Conservation (phyloP, 2,329 filamentous ascomycete species). For the Aspergillus sp. region DNA sequence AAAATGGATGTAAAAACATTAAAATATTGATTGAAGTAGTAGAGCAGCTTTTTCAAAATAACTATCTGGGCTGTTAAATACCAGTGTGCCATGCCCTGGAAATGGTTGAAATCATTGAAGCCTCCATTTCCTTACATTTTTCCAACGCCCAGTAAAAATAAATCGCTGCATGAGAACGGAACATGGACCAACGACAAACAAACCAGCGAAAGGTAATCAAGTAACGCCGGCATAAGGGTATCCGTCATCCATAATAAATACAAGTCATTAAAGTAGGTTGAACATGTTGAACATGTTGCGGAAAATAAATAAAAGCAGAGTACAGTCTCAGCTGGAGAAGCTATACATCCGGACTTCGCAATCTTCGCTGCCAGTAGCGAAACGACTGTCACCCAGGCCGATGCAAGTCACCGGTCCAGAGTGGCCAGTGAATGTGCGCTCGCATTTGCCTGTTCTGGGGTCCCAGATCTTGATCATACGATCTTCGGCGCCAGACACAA, state of each 20-base stretch:
- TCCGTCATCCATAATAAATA: slow-evolving; percentile 12
- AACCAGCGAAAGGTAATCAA: background rate
- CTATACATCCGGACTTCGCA: slow-evolving; percentile 84
- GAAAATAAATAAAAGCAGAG: background rate
- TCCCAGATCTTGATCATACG: slow-evolving; percentile 97
- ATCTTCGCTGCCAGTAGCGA: slow-evolving; percentile 92
- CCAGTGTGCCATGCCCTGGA: background rate
- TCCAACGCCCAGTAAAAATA: background rate
- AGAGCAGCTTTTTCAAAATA: background rate
- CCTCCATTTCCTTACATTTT: background rate
- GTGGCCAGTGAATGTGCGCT: slow-evolving; percentile 89
- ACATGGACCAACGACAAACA: background rate
- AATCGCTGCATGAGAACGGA: background rate
- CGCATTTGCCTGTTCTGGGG: slow-evolving; percentile 83
- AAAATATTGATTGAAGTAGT: background rate
- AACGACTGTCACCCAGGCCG: slow-evolving; percentile 81
- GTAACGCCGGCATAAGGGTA: slow-evolving; percentile 12
- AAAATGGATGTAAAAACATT: background rate
- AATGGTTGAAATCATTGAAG: background rate
- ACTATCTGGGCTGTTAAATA: background rate
- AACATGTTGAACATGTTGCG: background rate
- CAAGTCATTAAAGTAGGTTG: slow-evolving; percentile 7
- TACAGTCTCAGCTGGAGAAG: slow-evolving; percentile 50
- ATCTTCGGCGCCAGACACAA: slow-evolving; percentile 89
- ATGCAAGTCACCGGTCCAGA: slow-evolving; percentile 90